Evolutionary conservation across 2,329 filamentous ascomycete genomes (phyloP), one percentile per base, ranked within the genome.

Genomic region (Colletotrichum godetiae): DNA sequence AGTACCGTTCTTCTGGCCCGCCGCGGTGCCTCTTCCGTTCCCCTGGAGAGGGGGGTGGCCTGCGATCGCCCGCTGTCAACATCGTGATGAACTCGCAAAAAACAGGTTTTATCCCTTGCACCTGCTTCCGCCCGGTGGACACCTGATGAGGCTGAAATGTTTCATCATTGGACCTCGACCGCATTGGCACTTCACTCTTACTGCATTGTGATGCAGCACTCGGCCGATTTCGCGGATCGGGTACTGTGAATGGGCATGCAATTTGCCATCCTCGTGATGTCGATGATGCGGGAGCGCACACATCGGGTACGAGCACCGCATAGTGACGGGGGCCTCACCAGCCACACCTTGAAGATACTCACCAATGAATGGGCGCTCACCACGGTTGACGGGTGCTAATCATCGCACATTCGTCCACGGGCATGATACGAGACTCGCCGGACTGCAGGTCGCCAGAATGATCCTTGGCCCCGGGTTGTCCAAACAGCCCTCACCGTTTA

Each of bases 81-180:
- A 61, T 67, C 61, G 24, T 27, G 29, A 66, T 42, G 33, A 27
- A 59, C 33, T 31, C 24, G 35, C 22, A 63, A 74, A 59, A 74
- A 74, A 74, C 72, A 60, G 68, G 72, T 71, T 74, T 74, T 74
- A 11, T 31, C 37, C 67, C 72, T 68, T 74, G 67, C 52, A 61
- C 52, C 19, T 15, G 33, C 29, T 46, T 49, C 56, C 29, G 61
- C 46, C 60, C 46, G 60, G 33, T 69, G 60, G 59, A 10, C 58
- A 67, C 49, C 61, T n/a, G 67, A 72, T 72, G 72, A 71, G 72
- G 72, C 72, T 74, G 72, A 72, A 70, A 55, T 72, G 68, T 74
- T 72, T 72, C 72, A 74, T 72, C 61, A 74, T 74, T 74, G 52
- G 67, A 63, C 62, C 49, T 67, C 52, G 68, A 42, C 70, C 55